Percentiles rank a stretch among this genome's conserved stretches.
phyloP scores from a whole-genome alignment of 2,329 filamentous ascomycete species.

The Neocatenulostroma microsporum region DNA sequence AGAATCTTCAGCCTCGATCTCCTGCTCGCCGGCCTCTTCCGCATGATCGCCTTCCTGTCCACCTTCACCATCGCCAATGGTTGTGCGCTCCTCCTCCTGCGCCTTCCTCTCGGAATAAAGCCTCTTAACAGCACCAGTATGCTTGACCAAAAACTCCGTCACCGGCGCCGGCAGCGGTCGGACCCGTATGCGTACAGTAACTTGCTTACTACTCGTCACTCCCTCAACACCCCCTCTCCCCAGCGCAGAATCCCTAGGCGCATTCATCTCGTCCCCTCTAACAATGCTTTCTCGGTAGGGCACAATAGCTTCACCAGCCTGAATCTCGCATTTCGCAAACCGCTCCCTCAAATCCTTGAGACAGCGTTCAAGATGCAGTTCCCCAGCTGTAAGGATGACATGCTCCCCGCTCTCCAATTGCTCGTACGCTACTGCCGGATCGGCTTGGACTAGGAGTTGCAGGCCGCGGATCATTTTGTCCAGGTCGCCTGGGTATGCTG shows the following conservation, averaged over 20 bases:
- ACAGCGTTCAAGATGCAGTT: conserved; percentile 99
- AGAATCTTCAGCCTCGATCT: conserved; percentile 40
- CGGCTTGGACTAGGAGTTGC: conserved; percentile 99
- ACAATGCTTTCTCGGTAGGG: conserved; percentile 93
- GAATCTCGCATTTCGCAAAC: conserved; percentile 89
- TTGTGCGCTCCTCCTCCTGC: conserved; percentile 35
- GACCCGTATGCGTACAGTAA: conserved; percentile 68
- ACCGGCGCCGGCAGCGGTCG: conserved; percentile 69
- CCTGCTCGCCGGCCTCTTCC: conserved; percentile 30
- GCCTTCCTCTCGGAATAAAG: conserved; percentile 65
- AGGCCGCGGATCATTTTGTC: conserved; percentile 99
- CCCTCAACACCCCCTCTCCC: conserved; percentile 72
- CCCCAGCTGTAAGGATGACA: conserved; percentile 97
- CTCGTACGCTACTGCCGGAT: conserved; percentile 90
- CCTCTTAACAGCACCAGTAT: conserved; percentile 67
- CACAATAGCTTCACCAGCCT: conserved; percentile 88
- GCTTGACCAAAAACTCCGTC: conserved; percentile 78
- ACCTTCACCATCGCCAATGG: conserved; percentile 34
- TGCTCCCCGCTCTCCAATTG: conserved; percentile 95
- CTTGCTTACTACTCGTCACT: conserved; percentile 75
- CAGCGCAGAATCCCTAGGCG: conserved; percentile 74
- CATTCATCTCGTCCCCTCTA: conserved; percentile 77
- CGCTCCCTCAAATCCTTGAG: conserved; percentile 98
- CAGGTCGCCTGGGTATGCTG: conserved; percentile 99
- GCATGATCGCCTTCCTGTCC: conserved; percentile 30